Conservation (phyloP, 495 filamentous ascomycete species). For the Aspergillus ellipticus region DNA sequence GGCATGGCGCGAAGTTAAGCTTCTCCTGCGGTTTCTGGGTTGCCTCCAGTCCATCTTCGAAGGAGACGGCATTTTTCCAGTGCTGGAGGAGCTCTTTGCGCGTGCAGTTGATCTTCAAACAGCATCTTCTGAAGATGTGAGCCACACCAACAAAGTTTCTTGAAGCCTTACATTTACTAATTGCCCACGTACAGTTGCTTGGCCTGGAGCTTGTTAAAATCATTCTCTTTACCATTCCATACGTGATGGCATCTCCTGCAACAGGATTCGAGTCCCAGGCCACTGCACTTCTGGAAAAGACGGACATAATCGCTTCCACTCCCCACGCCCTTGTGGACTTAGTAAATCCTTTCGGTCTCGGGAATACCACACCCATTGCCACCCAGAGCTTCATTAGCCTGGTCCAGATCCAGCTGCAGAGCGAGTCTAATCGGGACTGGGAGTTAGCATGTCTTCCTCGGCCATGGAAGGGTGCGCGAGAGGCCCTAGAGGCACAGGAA, state of each 20-base stretch:
- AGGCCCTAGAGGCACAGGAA: neutral
- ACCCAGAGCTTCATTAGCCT: constrained; percentile 73
- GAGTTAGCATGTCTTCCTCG: constrained; percentile 76
- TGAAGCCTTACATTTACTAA: constrained; percentile 16
- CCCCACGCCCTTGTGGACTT: constrained; percentile 77
- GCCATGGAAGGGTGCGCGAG: constrained; percentile 61
- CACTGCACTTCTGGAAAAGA: constrained; percentile 77
- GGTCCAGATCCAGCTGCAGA: constrained; percentile 79
- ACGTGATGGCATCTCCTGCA: constrained; percentile 72
- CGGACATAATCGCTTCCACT: constrained; percentile 82
- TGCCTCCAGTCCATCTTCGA: constrained; percentile 75
- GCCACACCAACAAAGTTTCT: constrained; percentile 21
- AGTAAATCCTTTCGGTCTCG: constrained; percentile 73
- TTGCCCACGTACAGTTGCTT: constrained; percentile 33
- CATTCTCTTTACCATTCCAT: constrained; percentile 88
- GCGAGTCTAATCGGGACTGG: constrained; percentile 68
- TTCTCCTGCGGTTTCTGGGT: constrained; percentile 80
- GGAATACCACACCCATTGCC: constrained; percentile 46
- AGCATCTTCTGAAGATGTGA: constrained; percentile 82
- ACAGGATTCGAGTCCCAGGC: constrained; percentile 66
- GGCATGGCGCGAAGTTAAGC: constrained; percentile 86
- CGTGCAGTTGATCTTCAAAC: constrained; percentile 86
- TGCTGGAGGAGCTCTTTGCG: constrained; percentile 80
- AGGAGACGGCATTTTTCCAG: constrained; percentile 78
- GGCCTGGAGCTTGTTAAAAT: constrained; percentile 94